Evolutionary conservation across 192 early-diverging fungal species (phyloP), one percentile per base, ranked within the genome.

Genomic region (Dissophora globulifera): DNA sequence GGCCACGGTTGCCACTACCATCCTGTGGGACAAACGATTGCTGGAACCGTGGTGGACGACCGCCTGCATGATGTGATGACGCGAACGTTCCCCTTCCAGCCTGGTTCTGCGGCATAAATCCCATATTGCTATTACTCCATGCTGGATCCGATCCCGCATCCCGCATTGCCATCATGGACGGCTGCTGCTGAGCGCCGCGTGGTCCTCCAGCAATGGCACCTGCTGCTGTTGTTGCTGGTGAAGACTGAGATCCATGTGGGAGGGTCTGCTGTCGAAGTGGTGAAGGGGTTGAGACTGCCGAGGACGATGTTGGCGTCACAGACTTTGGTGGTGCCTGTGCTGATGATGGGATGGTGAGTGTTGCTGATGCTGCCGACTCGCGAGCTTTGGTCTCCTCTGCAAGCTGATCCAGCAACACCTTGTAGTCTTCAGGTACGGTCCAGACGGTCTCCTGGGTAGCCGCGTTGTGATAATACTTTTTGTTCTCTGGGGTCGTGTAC

Each of bases 381-480:
- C 58, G 58, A 48, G 79, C 50, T 30, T 72, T 76, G 29, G 52
- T 53, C 22, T 80, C 67, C 13, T 82, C 76, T 6, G 63, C 79
- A 22, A 67, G 57, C 35, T 80, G 66, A 33, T 78, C 78, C 27
- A 76, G 47, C 30, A 64, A 71, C 54, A 78, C 82, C 81, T 92
- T 87, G 53, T 89, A 86, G 50, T 92, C 94, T 0, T 74, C 83
- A 8, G 96, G 96, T 33, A 89, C 87, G 25, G 93, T 90, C 96
- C 96, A 98, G 19, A 89, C 90, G 3, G 95, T 92, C 56, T 91
- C 86, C 50, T 94, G 91, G 35, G 92, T 91, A 26, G 61, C 53
- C 3, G 82, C 80, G 76, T 97, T 92, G 81, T 90, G 91, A 70
- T 95, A 98, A 71, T 98, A 98, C 47, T 90, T 87, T 9, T 91